A percentile compares a stretch with the other conserved stretches of the same genome.
Evolutionary conservation across 208 protist species (phyloP).

Genomic region (Crithidia bombi): DNA sequence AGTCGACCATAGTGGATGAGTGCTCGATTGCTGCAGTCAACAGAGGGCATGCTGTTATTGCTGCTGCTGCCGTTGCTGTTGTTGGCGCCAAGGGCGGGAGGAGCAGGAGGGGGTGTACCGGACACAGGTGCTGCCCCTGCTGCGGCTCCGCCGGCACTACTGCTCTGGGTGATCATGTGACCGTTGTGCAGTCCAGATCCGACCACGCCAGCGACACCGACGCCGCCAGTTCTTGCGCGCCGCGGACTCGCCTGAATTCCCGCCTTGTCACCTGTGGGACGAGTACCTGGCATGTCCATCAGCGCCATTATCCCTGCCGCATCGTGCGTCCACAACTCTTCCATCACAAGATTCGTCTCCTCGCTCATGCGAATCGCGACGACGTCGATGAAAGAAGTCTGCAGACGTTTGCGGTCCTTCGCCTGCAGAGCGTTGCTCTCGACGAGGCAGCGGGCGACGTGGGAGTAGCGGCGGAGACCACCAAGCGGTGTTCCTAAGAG

Average conservation of each 20-base stretch:
- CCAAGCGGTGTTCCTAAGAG: constrained; percentile 76
- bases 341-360: constrained; percentile 62
- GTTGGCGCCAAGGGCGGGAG: constrained; percentile 3
- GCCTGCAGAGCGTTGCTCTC: constrained; percentile 49
- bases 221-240: background rate
- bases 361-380: constrained; percentile 48
- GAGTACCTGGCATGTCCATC: constrained; percentile 48
- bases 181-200: constrained; percentile 11
- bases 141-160: background rate
- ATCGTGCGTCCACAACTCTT: constrained; percentile 64
- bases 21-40: constrained; percentile 34
- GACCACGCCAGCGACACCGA: background rate
- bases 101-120: background rate
- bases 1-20: constrained; percentile 80
- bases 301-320: constrained; percentile 54
- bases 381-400: constrained; percentile 54
- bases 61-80: constrained; percentile 10
- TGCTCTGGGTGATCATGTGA: constrained; percentile 8
- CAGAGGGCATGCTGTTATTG: background rate
- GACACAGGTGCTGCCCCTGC: background rate
- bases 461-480: constrained; percentile 68
- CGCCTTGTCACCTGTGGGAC: background rate
- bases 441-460: constrained; percentile 72
- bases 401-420: constrained; percentile 43
- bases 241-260: background rate